Base-by-base conservation (phyloP, 2,329 filamentous ascomycete species). In the Stachybotrys chartarum region DNA sequence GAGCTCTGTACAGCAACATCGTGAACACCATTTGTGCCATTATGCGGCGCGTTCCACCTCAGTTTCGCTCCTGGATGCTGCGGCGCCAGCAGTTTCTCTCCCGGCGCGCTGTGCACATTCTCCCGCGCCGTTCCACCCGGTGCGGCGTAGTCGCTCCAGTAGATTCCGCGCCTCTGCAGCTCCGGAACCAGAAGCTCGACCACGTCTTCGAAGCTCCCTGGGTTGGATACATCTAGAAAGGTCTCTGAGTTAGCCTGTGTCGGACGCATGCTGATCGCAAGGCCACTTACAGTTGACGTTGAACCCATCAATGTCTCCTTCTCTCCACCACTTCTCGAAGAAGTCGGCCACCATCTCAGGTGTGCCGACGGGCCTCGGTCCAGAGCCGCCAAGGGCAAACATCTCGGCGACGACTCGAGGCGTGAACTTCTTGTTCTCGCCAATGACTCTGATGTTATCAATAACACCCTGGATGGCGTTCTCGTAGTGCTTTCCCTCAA, bases 191-290 rank as follows among this genome's bases (percentile, higher is more conserved):
- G 66, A 10, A 86, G 70, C 8, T 86, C 79, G 35, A 86, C 79
- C 1, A 89, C 78, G 58, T 90, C 86, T 55, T 85, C 78, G 65
- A 88, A 90, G 0, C 81, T 84, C 47, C 78, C 78, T 0, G 84
- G 86, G 56, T 75, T 70, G 0, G 73, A 57, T 0, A 67, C 69
- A 44, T 61, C 35, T 42, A 6, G 35, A 42, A 5, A 10, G 35
- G 35, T 42, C 14, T 10, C 35, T 42, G 14, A 3, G 35, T 42
- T 14, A 42, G 35, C 14, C 14, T 42, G 8, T 42, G 35, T 42
- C 35, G 14, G 5, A 2, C 35, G 8, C 14, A 14, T 42, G 5
- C 14, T 10, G 8, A 10, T 6, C 14, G 35, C 14, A 14, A 14
- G 2, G 3, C 8, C 3, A 42, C 35, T 42, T 14, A 42, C 35